Evolutionary conservation across 768 basidiomycete species (phyloP).

Genomic region (Tulasnella calospora): DNA sequence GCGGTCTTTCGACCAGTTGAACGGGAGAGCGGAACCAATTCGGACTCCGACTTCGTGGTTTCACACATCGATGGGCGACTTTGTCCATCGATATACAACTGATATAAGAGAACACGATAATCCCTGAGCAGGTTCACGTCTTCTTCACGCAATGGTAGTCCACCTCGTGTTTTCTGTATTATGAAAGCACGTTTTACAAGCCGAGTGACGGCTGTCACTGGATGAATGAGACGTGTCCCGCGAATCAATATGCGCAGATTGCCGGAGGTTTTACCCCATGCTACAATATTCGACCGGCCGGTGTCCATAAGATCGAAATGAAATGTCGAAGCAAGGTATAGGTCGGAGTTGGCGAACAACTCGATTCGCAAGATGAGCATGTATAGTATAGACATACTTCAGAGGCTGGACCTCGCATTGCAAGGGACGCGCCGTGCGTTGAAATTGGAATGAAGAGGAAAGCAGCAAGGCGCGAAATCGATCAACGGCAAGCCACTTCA

Average conservation of each 20-base stretch:
- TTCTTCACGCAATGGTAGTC: neutral
- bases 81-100: neutral
- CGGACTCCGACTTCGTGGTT: neutral
- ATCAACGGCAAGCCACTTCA: neutral
- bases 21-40: neutral
- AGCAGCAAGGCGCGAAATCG: neutral
- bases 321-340: neutral
- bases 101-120: slow-evolving; percentile 6
- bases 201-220: neutral
- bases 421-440: neutral
- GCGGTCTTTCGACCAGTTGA: neutral
- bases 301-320: neutral
- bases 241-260: slow-evolving; percentile 3
- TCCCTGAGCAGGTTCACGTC: neutral
- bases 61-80: neutral
- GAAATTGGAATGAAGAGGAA: neutral
- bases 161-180: neutral
- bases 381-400: neutral
- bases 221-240: neutral
- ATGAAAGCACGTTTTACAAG: neutral
- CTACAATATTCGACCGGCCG: neutral
- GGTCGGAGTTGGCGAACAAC: neutral
- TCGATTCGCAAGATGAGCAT: neutral
- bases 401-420: neutral
- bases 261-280: neutral